Base-by-base conservation (phyloP, 768 basidiomycete species). In the Pholiota microspora region DNA sequence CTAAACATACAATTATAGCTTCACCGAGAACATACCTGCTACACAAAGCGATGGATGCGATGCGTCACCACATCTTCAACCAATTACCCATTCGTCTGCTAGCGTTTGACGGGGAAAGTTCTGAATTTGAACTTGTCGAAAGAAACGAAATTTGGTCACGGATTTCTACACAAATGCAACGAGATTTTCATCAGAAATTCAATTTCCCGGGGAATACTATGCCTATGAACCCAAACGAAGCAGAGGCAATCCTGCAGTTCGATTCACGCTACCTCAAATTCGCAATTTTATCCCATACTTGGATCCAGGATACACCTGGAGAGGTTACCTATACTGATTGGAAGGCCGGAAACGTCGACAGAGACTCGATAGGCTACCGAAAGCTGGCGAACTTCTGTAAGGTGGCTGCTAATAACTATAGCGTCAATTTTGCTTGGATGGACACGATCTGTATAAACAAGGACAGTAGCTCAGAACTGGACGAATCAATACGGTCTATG, bases 401-500 rank as follows among this genome's bases (percentile, higher is more conserved):
- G 16, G 16, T 21, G 4, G 50, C 50, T 13, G 50, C 50, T 9
- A 7, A 23, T 12, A 25, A 51, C 2, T 31, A 51, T 27, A 10
- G 24, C n/a, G 25, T 51, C 7, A 3, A 5, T 3, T 42, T 45
- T 13, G 49, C 15, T 12, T 49, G 54, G 54, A 16, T 55, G 29
- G 40, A 50, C 48, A 42, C 54, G 2, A 28, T 42, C 16, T 55
- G 54, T 28, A 55, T 55, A 15, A 38, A 55, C 16, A 55, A 50
- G 16, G 25, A 16, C 16, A 55, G 48, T 13, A 55, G 54, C 28
- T 15, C 54, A 7, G 48, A 55, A 23, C 49, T 55, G 1, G 54
- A 55, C 2, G 54, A 55, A 25, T 49, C 54, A 3, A 55, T 55
- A n/a, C 54, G 54, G 13, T 55, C 54, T 0, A 55, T 55, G 54